A percentile compares a stretch with the other conserved stretches of the same genome.
Conservation (phyloP, 23 red algal genomes). For the Gracilaria caudata region DNA sequence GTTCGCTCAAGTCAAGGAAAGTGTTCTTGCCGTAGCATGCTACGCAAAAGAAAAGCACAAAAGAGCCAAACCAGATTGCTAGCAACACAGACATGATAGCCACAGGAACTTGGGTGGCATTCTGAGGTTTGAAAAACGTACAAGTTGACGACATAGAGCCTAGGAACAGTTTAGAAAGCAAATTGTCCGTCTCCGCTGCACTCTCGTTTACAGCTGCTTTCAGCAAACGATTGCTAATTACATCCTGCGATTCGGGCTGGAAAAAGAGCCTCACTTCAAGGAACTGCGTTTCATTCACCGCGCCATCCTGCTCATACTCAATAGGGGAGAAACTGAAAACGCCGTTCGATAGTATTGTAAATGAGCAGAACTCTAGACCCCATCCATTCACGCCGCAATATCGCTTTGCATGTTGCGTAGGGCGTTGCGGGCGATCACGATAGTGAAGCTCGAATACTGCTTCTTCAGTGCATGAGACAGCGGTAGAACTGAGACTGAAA, state of each 20-base stretch:
- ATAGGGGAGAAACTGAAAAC: not conserved
- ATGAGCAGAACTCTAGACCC: not conserved
- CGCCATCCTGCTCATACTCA: not conserved
- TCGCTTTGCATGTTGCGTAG: not conserved
- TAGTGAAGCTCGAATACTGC: not conserved
- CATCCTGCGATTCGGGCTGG: not conserved
- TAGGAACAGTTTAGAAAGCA: slow-evolving; percentile 2
- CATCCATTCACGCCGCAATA: slow-evolving; percentile 10
- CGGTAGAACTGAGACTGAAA: slow-evolving; percentile 10
- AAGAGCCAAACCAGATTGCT: slow-evolving; percentile 1
- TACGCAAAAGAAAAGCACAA: not conserved
- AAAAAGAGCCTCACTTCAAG: slow-evolving; percentile 15
- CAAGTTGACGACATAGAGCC: slow-evolving; percentile 9
- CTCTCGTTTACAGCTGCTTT: not conserved
- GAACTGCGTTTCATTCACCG: slow-evolving; percentile 6
- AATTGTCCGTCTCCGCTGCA: not conserved
- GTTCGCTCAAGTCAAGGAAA: slow-evolving; percentile 3
- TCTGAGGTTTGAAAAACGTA: slow-evolving; percentile 2
- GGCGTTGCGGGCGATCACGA: not conserved
- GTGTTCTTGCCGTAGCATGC: not conserved
- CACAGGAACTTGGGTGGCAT: slow-evolving; percentile 8
- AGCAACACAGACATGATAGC: not conserved
- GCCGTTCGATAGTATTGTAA: not conserved
- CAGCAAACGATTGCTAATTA: not conserved
- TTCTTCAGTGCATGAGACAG: not conserved